Conservation (phyloP, 202 grass and related monocot genomes). For the Dendrocalamus latiflorus region DNA sequence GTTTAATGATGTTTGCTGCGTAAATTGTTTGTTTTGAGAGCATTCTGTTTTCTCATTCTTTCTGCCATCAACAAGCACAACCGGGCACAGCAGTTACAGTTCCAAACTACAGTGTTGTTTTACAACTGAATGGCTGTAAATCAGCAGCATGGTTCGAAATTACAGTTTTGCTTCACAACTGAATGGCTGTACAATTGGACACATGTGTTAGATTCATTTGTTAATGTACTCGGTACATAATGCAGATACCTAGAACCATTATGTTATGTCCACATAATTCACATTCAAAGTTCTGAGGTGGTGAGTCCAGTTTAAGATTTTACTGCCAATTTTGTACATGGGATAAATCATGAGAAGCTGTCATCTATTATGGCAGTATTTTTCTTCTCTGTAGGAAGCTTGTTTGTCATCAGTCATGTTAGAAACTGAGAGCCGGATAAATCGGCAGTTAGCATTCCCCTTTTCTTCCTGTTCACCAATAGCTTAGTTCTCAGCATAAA, state of each 20-base stretch:
- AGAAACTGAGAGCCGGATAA: not conserved
- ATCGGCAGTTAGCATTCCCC: not conserved
- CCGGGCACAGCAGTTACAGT: not conserved
- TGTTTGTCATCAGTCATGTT: not conserved
- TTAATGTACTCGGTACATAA: not conserved
- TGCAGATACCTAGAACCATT: not conserved
- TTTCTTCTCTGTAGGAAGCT: not conserved
- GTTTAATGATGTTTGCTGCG: not conserved
- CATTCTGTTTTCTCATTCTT: slow-evolving; percentile 7
- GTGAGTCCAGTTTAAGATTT: not conserved
- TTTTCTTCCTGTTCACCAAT: not conserved
- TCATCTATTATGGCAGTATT: not conserved
- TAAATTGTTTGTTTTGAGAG: not conserved
- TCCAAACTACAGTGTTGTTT: not conserved
- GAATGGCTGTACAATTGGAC: not conserved
- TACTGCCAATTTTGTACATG: not conserved
- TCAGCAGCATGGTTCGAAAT: not conserved
- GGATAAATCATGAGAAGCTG: not conserved
- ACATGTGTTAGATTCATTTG: not conserved
- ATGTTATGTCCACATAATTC: not conserved
- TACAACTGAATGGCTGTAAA: not conserved
- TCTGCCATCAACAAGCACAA: not conserved
- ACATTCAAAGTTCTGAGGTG: not conserved
- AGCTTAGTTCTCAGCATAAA: not conserved
- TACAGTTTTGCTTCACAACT: not conserved